A percentile compares a stretch with the other conserved stretches of the same genome.
Conservation (phyloP, 2,329 filamentous ascomycete genomes). For the Ophiostoma australiae region DNA sequence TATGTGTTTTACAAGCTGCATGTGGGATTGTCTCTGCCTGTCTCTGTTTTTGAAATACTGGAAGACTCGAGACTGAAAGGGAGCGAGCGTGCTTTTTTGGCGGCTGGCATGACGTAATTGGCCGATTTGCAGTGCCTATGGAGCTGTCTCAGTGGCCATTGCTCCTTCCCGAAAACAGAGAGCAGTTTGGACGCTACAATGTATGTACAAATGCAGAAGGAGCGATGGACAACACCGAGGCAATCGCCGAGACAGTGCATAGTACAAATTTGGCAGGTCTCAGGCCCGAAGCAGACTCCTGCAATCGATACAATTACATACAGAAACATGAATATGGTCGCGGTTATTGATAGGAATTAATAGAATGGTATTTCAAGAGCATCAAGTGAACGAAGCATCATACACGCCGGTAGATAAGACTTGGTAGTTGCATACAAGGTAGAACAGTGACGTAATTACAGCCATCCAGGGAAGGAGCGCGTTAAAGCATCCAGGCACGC, state of each 20-base stretch:
- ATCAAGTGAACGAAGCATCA: background rate
- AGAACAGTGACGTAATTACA: background rate
- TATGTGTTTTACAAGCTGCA: background rate
- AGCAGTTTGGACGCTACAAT: background rate
- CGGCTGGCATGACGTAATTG: conserved; percentile 6
- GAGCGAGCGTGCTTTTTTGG: background rate
- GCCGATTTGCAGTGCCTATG: background rate
- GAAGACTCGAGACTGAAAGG: background rate
- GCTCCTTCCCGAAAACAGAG: background rate
- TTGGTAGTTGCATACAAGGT: too few relatives aligned
- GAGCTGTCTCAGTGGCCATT: conserved; percentile 2
- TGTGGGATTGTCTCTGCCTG: background rate
- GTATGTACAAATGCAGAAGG: background rate
- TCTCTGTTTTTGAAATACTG: background rate
- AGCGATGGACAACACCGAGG: background rate
- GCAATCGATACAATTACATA: background rate
- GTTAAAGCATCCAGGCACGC: background rate
- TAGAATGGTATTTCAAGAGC: background rate
- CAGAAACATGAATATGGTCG: background rate
- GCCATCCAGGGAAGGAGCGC: background rate
- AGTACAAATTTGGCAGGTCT: background rate
- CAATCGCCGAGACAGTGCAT: background rate
- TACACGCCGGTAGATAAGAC: background rate
- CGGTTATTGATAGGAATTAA: background rate
- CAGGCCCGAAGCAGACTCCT: background rate